Evolutionary conservation across 2,329 filamentous ascomycete genomes (phyloP).

Genomic region (Plectosphaerella plurivora): DNA sequence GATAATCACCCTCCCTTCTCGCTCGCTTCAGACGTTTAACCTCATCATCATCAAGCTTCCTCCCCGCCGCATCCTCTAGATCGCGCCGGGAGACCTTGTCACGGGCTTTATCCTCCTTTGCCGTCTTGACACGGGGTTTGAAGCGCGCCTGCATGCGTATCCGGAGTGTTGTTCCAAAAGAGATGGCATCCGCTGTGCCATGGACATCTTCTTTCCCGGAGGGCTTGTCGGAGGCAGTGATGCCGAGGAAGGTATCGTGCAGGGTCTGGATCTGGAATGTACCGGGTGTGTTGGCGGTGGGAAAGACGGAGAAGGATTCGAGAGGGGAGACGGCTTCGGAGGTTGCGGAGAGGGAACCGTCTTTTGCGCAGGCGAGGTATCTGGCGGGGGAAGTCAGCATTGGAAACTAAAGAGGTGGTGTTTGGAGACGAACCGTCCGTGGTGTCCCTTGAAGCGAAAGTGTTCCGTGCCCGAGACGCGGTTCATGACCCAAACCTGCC

Average conservation of each 20-base stretch:
- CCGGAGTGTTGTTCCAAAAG: slow-evolving; percentile 67
- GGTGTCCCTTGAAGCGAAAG: slow-evolving; percentile 83
- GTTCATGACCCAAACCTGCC: slow-evolving; percentile 93
- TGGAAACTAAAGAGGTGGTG: not conserved
- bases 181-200: slow-evolving; percentile 66
- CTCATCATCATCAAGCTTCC: slow-evolving; percentile 77
- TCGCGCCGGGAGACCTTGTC: slow-evolving; percentile 85
- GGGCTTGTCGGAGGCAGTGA: slow-evolving; percentile 40
- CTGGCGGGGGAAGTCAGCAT: slow-evolving; percentile 32
- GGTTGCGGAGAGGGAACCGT: slow-evolving; percentile 71
- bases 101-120: slow-evolving; percentile 76
- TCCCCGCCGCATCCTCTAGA: slow-evolving; percentile 74
- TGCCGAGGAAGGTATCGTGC: slow-evolving; percentile 64
- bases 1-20: slow-evolving; percentile 80
- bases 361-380: slow-evolving; percentile 82
- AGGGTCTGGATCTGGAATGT: slow-evolving; percentile 73
- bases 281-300: slow-evolving; percentile 59
- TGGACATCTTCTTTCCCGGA: slow-evolving; percentile 60
- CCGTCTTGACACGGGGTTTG: slow-evolving; percentile 76
- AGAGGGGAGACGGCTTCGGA: slow-evolving; percentile 78
- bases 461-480: slow-evolving; percentile 75
- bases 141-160: slow-evolving; percentile 94
- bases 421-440: slow-evolving; percentile 61
- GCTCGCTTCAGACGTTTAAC: slow-evolving; percentile 79
- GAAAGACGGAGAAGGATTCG: slow-evolving; percentile 73